Base-by-base conservation (phyloP, 306 rosid genomes). In the Acmispon strigosus region DNA sequence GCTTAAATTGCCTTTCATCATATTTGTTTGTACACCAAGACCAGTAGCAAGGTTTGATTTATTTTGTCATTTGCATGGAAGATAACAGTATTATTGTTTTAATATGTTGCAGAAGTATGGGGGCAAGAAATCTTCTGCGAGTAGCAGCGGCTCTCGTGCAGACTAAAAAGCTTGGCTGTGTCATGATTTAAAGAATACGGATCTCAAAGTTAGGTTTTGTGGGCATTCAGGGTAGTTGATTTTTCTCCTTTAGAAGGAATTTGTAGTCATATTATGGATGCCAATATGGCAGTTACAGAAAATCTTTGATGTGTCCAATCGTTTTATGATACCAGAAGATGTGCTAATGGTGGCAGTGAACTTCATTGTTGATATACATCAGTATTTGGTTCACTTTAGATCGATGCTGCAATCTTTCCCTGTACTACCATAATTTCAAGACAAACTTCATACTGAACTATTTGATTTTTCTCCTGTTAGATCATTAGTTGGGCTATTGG, bases 151-250 rank as follows among this genome's bases (percentile, higher is more conserved):
- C 48, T 19, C 76, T 73, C 79, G 82, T n/a, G 81, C 80, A 29
- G 88, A 83, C 58, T 88, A 82, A 88, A 82, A 88, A 70, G 83
- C 73, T 49, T 32, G 34, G 44, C 52, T 37, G 52, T 68, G 60
- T 55, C 81, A 32, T 27, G 64, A 39, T 63, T 68, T 61, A 65
- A 76, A 78, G 78, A 69, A 71, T 41, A 68, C 66, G 64, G 63
- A 62, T 66, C 62, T 57, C 67, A 65, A 72, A 69, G 48, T 43
- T 78, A 81, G 89, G 82, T 64, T 65, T 66, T 79, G 77, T 64
- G 88, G 80, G 77, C 80, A 81, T 77, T 79, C 76, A 64, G 78
- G 81, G 82, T 77, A 66, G 77, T 84, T 58, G 78, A 76, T 80
- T 55, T 76, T 53, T 51, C 53, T 41, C 71, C 22, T 58, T 80